These are phyloP conservation scores for Syncephalastrum sp. DNA, from an alignment of 371 early-diverging fungal genomes.

Conservation along the genomic window DNA sequence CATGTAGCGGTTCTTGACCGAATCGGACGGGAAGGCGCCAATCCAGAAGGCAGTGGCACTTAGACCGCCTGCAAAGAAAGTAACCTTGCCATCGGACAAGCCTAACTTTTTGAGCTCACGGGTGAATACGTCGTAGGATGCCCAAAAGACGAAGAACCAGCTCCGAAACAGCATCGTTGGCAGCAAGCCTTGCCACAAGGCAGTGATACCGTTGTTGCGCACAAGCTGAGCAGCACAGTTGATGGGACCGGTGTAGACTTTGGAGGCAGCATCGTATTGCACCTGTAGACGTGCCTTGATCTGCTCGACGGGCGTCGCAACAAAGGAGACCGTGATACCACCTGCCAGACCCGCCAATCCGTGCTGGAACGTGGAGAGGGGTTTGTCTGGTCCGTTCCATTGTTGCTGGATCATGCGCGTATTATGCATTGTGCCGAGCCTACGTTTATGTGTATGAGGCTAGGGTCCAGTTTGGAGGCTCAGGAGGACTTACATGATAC, in stretches of 20 bases:
- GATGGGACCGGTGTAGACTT: conserved; percentile 80
- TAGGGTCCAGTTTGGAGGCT: too few species aligned
- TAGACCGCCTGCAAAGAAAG: conserved; percentile 87
- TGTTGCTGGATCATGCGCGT: conserved; percentile 67
- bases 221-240: conserved; percentile 82
- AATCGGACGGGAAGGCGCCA: conserved; percentile 83
- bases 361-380: conserved; percentile 65
- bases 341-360: conserved; percentile 80
- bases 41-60: conserved; percentile 92
- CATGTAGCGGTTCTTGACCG: conserved; percentile 93
- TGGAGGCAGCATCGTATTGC: conserved; percentile 79
- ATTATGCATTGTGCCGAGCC: conserved; percentile 84
- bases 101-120: conserved; percentile 43
- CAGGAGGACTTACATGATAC: conserved; percentile 57
- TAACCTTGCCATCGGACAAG: conserved; percentile 58
- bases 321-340: conserved; percentile 85
- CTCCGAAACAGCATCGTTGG: conserved; percentile 83
- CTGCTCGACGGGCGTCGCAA: conserved; percentile 91
- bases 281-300: conserved; percentile 85
- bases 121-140: conserved; percentile 74
- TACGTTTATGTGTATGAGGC: conserved; percentile 19
- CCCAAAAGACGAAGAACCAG: conserved; percentile 91
- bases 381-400: conserved; percentile 56
- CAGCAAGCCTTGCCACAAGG: conserved; percentile 81
- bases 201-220: conserved; percentile 73